Evolutionary conservation across 805 yeast genomes (phyloP).

Genomic region (Priceomyces fermenticarens): DNA sequence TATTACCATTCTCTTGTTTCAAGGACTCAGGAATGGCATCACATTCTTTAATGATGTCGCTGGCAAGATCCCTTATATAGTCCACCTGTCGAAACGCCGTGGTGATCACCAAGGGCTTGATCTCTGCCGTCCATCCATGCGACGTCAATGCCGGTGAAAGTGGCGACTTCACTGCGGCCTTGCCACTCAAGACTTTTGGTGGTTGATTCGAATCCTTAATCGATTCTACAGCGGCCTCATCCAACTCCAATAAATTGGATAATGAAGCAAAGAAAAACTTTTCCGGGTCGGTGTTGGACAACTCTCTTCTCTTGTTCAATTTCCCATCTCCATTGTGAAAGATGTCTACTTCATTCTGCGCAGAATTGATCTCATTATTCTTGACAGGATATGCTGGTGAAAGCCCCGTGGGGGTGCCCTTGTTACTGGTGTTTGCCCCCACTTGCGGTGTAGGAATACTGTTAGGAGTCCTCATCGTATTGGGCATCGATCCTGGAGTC

Average conservation of each 20-base stretch:
- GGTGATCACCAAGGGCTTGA: slow-evolving; percentile 43
- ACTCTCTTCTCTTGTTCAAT: slow-evolving; percentile 44
- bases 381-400: slow-evolving; percentile 28
- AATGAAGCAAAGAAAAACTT: slow-evolving; percentile 50
- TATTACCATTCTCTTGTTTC: background rate
- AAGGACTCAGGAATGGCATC: slow-evolving; percentile 11
- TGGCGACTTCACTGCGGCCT: slow-evolving; percentile 22
- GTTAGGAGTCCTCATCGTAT: slow-evolving; percentile 42
- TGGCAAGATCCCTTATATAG: slow-evolving; percentile 29
- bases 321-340: slow-evolving; percentile 37
- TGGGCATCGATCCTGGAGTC: slow-evolving; percentile 37
- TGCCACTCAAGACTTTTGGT: slow-evolving; percentile 9
- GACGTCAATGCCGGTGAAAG: slow-evolving; percentile 31
- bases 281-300: slow-evolving; percentile 45
- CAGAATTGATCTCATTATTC: slow-evolving; percentile 5
- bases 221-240: slow-evolving; percentile 20
- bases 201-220: slow-evolving; percentile 10
- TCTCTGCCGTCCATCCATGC: slow-evolving; percentile 41
- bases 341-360: slow-evolving; percentile 20
- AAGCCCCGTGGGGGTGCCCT: slow-evolving; percentile 39
- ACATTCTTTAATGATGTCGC: slow-evolving; percentile 22
- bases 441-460: slow-evolving; percentile 43
- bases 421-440: slow-evolving; percentile 32
- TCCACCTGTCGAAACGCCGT: slow-evolving; percentile 47
- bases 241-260: slow-evolving; percentile 47